These are phyloP conservation scores for Lactifluus echinatus DNA, from an alignment of 768 basidiomycete species.

Conservation along the genomic window DNA sequence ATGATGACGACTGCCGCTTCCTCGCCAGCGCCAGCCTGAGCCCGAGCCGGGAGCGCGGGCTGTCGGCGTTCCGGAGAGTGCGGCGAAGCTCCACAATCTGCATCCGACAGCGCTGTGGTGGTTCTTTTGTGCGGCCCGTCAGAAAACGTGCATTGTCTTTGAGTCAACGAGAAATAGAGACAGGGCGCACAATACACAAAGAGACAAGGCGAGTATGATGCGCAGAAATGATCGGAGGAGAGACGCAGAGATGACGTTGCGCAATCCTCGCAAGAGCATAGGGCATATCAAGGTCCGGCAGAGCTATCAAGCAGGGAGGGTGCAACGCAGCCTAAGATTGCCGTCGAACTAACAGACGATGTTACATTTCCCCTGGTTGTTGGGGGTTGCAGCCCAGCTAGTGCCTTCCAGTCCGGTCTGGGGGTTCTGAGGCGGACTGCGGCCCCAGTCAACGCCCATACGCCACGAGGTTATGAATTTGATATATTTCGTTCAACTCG, in stretches of 20 bases:
- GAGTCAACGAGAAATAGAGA: not conserved
- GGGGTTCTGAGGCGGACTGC: not conserved
- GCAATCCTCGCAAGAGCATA: conserved; percentile 1
- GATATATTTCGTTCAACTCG: not conserved
- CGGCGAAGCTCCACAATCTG: not conserved
- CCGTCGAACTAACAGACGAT: not conserved
- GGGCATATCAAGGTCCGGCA: conserved; percentile 1
- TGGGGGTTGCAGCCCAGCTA: not conserved
- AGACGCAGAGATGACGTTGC: not conserved
- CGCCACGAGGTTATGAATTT: not conserved
- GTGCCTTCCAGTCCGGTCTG: conserved; percentile 1
- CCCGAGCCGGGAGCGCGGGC: not conserved
- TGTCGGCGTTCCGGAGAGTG: not conserved
- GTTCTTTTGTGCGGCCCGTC: not conserved
- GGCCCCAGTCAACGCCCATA: not conserved
- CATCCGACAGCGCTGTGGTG: not conserved
- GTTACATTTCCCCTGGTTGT: not conserved
- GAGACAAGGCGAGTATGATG: not conserved
- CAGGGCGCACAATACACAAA: conserved; percentile 1
- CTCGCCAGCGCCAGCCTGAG: no score
- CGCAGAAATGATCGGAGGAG: not conserved
- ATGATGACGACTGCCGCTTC: no score
- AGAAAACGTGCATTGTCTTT: not conserved
- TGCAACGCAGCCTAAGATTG: not conserved
- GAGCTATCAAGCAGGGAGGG: not conserved